Conservation (phyloP, 2,329 filamentous ascomycete species). For the Epichloe brachyelytri region DNA sequence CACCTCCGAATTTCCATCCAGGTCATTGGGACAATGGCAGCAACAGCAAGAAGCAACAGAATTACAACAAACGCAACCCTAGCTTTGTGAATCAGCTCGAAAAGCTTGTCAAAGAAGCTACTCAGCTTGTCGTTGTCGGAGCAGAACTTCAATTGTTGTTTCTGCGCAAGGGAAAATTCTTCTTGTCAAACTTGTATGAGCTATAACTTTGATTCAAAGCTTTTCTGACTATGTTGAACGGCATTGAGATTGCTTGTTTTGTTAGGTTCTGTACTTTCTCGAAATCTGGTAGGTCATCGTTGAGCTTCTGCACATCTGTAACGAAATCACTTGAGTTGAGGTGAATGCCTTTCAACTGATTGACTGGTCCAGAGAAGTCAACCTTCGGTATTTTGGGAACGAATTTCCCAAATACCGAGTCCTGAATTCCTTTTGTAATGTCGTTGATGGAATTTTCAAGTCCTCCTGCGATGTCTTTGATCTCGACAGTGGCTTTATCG, state of each 20-base stretch:
- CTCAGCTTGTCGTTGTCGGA: constrained; percentile 71
- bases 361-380: constrained; percentile 52
- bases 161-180: constrained; percentile 73
- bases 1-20: constrained; percentile 70
- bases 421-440: constrained; percentile 30
- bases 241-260: constrained; percentile 56
- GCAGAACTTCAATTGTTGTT: constrained; percentile 77
- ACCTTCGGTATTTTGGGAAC: constrained; percentile 35
- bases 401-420: constrained; percentile 36
- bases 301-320: constrained; percentile 56
- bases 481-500: constrained; percentile 40
- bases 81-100: constrained; percentile 51
- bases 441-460: constrained; percentile 35
- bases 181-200: constrained; percentile 64
- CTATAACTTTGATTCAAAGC: constrained; percentile 59
- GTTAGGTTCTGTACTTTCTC: constrained; percentile 73
- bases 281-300: constrained; percentile 71
- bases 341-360: constrained; percentile 55
- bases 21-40: constrained; percentile 66
- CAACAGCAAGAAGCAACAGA: constrained; percentile 55
- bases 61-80: constrained; percentile 66
- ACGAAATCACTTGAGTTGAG: constrained; percentile 56
- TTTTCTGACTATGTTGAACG: constrained; percentile 68
- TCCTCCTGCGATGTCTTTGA: constrained; percentile 44
- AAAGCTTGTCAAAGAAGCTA: constrained; percentile 68